phyloP scores from a whole-genome alignment of 208 protist species.

The Crithidia fasciculata region DNA sequence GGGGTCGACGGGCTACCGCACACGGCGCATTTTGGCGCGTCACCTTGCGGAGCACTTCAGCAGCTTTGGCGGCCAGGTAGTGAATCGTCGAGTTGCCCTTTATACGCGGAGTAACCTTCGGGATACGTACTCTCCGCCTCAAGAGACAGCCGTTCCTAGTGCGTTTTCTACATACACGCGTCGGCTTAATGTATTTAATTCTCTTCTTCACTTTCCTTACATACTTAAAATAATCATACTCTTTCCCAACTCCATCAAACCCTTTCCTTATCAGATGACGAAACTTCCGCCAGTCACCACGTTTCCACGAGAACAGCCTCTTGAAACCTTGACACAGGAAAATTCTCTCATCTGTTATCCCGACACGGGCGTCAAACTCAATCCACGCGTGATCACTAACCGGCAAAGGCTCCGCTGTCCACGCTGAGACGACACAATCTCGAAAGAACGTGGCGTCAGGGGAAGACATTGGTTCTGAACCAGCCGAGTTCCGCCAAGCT shows the following conservation, averaged over 20 bases:
- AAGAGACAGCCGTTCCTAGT: too few relatives aligned
- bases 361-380: not conserved
- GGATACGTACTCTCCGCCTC: too few relatives aligned
- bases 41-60: not conserved
- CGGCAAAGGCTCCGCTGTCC: not conserved
- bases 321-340: not conserved
- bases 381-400: not conserved
- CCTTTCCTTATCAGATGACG: not conserved
- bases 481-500: not conserved
- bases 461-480: not conserved
- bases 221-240: not conserved
- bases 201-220: not conserved
- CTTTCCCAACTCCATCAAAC: not conserved
- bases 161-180: too few relatives aligned
- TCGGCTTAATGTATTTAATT: not conserved
- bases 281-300: not conserved
- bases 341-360: not conserved
- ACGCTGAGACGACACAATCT: not conserved
- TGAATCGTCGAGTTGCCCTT: not conserved
- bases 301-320: not conserved
- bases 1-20: not conserved
- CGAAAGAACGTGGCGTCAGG: not conserved
- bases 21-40: not conserved
- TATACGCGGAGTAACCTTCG: not conserved
- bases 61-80: not conserved